Percentiles rank a stretch among this genome's conserved stretches.
These are phyloP conservation scores for Xylaria sp. DNA, from an alignment of 2,329 filamentous ascomycete species.

Conservation along the genomic window DNA sequence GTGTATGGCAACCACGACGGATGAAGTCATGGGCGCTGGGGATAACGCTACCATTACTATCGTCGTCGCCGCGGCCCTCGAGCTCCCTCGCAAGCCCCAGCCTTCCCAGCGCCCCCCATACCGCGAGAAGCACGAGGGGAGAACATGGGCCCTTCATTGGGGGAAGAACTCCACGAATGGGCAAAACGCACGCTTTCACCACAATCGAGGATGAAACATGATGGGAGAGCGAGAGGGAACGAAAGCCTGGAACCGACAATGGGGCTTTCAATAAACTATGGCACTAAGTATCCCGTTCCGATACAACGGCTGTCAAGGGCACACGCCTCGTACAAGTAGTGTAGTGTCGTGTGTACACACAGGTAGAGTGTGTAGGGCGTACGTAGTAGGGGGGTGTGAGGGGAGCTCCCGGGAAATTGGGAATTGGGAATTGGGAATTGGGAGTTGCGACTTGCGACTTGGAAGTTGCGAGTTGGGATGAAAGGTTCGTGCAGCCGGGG, in stretches of 20 bases:
- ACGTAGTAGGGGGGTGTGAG: too few species aligned
- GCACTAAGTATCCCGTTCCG: not conserved
- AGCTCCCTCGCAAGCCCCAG: slow-evolving; percentile 39
- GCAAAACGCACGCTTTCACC: slow-evolving; percentile 40
- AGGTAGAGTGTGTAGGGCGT: not conserved
- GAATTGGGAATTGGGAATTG: too few species aligned
- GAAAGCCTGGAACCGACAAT: slow-evolving; percentile 32
- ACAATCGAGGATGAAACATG: slow-evolving; percentile 43
- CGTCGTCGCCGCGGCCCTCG: slow-evolving; percentile 36
- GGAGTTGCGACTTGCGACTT: too few species aligned
- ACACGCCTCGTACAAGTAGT: not conserved
- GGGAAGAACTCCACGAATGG: slow-evolving; percentile 30
- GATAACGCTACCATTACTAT: slow-evolving; percentile 20
- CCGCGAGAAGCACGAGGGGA: slow-evolving; percentile 45
- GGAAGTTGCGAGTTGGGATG: too few species aligned
- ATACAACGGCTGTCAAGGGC: slow-evolving; percentile 15
- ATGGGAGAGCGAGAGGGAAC: slow-evolving; percentile 32
- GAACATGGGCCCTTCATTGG: slow-evolving; percentile 48
- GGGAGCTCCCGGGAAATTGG: slow-evolving; percentile 25
- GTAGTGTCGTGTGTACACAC: not conserved
- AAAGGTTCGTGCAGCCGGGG: slow-evolving; percentile 17
- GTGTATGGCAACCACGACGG: slow-evolving; percentile 35
- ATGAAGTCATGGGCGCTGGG: slow-evolving; percentile 45
- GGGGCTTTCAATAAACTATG: slow-evolving; percentile 2
- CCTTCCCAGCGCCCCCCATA: slow-evolving; percentile 44